Evolutionary conservation across 345 rosid genomes (phyloP), one percentile per base, ranked within the genome.

Genomic region (Physaria fendleri): DNA sequence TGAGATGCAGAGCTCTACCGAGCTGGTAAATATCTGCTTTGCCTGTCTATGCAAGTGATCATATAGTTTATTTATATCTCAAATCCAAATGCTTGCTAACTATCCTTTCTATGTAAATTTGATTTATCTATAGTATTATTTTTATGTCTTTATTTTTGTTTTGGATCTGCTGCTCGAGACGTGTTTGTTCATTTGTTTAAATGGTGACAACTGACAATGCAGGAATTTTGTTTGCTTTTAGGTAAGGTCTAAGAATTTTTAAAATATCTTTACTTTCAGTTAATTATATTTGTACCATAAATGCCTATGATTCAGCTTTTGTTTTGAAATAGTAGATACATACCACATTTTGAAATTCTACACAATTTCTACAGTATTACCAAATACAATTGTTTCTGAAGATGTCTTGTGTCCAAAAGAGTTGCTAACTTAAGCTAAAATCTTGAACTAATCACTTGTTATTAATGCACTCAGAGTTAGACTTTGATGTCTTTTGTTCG

Each of bases 1-100:
- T 66, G 96, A 92, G 75, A 84, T 73, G 76, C 95, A 84, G 80
- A 78, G 50, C 65, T 81, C 90, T 27, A 69, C 87, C 4, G 90
- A 88, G 23, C 64, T 84, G 46, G 98, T 92, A 76, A 53, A 55
- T 25, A 16, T 58, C 34, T 33, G 20, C 6, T 37, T 50, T n/a
- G 8, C 10, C 11, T 8, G 15, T 47, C 4, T 27, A 14, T 41
- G 53, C 4, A 5, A 25, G 14, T 43, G 59, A 34, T 47, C 35
- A 6, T 56, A 12, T 55, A 32, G 29, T n/a, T 30, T 47, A 0
- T 61, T 23, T 6, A n/a, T 46, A 39, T 47, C 27, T 37, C 46
- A 35, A 24, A 9, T 16, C 18, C 21, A 29, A 30, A 17, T n/a
- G 42, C 21, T 30, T 5, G 13, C 11, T 5, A 45, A 43, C n/a